Evolutionary conservation across 1,284 basidiomycete genomes (phyloP), one percentile per base, ranked within the genome.

Genomic region (Singerocomus rubriflavus): DNA sequence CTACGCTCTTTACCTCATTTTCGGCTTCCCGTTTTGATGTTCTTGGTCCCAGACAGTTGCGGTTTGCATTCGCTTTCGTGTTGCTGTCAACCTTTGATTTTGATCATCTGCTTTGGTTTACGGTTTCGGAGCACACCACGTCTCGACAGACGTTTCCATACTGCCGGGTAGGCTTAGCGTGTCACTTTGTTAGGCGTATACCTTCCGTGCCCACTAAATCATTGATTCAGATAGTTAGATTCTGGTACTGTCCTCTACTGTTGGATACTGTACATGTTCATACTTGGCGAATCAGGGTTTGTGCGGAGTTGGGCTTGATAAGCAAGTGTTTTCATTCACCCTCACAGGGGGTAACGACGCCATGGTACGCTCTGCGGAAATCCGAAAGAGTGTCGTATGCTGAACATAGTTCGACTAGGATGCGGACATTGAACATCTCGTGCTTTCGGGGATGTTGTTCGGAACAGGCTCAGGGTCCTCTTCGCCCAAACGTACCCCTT

Each of bases 401-500:
- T 55, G 30, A 61, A 35, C 17, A 38, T 10, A 8, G 12, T 27
- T 46, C 27, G n/a, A 34, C 30, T 21, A 63, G 73, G 64, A 78
- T 57, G 76, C 73, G 46, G 77, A 84, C 63, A 76, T 91, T 46
- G 88, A 91, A 69, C 80, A 85, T 48, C 76, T 89, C 25, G 81
- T 91, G 21, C 81, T 91, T 44, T 90, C 88, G 8, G 89, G 89
- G 38, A 80, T 82, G 57, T 75, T 91, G 41, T 91, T 91, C 69
- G 79, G 78, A 47, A 74, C 76, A 2, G 53, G 59, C 12, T 66
- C 69, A 2, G 68, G 71, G 33, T 69, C 73, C 3, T 65, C 68
- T 21, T 80, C 80, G 0, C 74, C 79, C 17, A 68, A 64, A 27
- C 74, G 78, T 16, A 74, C 83, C 13, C 71, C 71, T 25, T 85